These are phyloP conservation scores for Yamagishiella unicocca DNA, from an alignment of 139 green algal species.

Conservation along the genomic window DNA sequence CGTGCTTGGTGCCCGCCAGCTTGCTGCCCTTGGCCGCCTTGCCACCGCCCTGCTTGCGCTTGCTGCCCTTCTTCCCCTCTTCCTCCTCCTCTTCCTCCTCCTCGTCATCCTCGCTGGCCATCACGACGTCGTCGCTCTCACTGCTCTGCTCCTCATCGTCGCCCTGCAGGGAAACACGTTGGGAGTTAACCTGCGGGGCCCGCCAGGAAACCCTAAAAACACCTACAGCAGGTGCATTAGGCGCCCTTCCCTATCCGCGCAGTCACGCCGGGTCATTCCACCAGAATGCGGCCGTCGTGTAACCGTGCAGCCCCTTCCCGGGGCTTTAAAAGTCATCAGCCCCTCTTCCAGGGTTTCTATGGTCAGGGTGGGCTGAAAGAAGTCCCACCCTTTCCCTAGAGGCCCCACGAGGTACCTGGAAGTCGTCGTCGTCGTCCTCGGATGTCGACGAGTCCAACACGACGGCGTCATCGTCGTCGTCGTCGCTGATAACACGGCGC, in stretches of 20 bases:
- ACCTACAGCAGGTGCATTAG: too few species aligned
- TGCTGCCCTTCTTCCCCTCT: neutral
- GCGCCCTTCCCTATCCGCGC: too few species aligned
- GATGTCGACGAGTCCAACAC: neutral
- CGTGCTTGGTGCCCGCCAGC: conserved; percentile 24
- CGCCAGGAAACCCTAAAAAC: too few species aligned
- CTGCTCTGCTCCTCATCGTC: neutral
- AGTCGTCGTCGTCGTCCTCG: conserved; percentile 26
- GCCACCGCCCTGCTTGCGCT: neutral
- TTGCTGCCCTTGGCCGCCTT: conserved; percentile 6
- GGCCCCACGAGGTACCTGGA: neutral
- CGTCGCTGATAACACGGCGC: neutral
- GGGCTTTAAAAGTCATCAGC: too few species aligned
- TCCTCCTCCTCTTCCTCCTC: neutral
- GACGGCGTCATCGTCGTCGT: conserved; percentile 9
- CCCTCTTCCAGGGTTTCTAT: too few species aligned
- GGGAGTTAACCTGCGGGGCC: too few species aligned
- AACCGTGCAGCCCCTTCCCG: too few species aligned
- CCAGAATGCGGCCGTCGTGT: too few species aligned
- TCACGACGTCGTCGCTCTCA: conserved; percentile 13
- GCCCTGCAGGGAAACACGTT: neutral
- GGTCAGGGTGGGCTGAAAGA: too few species aligned
- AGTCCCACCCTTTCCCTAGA: too few species aligned
- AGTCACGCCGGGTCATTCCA: too few species aligned
- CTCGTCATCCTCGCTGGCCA: conserved; percentile 5